A percentile compares a stretch with the other conserved stretches of the same genome.
Evolutionary conservation across 345 rosid species (phyloP).

Genomic region (Clausena lansium): DNA sequence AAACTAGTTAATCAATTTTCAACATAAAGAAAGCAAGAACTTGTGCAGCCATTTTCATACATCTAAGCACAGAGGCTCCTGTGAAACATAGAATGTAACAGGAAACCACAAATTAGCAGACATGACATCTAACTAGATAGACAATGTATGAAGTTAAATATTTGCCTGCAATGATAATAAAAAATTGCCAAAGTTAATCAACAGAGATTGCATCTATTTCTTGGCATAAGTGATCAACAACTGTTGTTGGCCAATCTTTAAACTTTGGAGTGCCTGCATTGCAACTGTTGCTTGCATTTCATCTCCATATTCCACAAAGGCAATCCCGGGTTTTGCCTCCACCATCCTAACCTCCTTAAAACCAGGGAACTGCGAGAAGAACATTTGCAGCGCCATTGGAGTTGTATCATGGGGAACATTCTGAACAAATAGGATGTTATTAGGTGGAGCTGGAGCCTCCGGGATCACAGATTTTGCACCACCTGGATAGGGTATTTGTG

Average conservation of each 20-base stretch:
- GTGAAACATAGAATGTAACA: background rate
- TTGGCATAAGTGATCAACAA: slow-evolving; percentile 90
- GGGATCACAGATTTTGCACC: slow-evolving; percentile 62
- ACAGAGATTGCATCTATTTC: slow-evolving; percentile 50
- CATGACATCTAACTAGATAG: slow-evolving; percentile 9
- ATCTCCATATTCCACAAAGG: slow-evolving; percentile 85
- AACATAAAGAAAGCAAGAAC: background rate
- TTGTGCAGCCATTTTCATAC: background rate
- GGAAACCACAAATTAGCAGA: background rate
- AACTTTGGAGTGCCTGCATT: slow-evolving; percentile 83
- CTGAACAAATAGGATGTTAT: slow-evolving; percentile 88
- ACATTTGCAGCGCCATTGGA: slow-evolving; percentile 75
- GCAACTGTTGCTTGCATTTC: slow-evolving; percentile 90
- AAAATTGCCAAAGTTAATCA: slow-evolving; percentile 3
- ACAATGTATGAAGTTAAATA: background rate
- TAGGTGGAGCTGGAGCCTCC: slow-evolving; percentile 91
- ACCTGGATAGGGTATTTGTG: slow-evolving; percentile 81
- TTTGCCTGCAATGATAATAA: background rate
- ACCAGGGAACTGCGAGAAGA: slow-evolving; percentile 70
- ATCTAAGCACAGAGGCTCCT: background rate
- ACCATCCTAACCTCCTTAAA: slow-evolving; percentile 97
- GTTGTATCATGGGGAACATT: slow-evolving; percentile 87
- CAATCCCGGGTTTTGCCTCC: slow-evolving; percentile 95
- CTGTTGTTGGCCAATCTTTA: slow-evolving; percentile 69
- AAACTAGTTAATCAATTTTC: background rate